Evolutionary conservation across 306 rosid species (phyloP).

Genomic region (Vigna reflexopilosa): DNA sequence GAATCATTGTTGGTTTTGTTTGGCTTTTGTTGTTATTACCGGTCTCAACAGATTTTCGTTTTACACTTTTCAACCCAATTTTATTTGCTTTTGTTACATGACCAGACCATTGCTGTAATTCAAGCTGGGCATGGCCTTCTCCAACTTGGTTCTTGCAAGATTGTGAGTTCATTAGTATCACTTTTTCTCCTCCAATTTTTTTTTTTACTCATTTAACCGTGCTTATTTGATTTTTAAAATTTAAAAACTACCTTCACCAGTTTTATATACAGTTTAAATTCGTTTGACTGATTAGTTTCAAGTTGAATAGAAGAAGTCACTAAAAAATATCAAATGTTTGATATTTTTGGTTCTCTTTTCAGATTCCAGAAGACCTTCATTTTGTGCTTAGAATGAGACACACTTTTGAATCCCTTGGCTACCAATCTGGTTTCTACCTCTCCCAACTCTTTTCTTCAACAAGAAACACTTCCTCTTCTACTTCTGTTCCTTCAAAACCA

Average conservation of each 20-base stretch:
- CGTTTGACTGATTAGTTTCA: background rate
- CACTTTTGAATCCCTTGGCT: conserved; percentile 96
- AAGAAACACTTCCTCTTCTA: conserved; percentile 71
- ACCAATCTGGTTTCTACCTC: conserved; percentile 93
- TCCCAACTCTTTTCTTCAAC: conserved; percentile 94
- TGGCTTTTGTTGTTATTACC: conserved; percentile 24
- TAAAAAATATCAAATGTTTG: conserved; percentile 22
- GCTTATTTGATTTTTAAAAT: background rate
- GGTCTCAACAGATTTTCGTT: conserved; percentile 6
- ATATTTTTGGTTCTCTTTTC: conserved; percentile 38
- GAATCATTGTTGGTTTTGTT: conserved; percentile 38
- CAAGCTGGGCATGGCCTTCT: conserved; percentile 99
- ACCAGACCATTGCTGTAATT: conserved; percentile 97
- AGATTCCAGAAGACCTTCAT: conserved; percentile 98
- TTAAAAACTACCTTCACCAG: background rate
- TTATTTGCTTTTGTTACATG: conserved; percentile 37
- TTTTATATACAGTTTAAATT: background rate
- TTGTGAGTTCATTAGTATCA: conserved; percentile 64
- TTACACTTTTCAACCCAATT: conserved; percentile 25
- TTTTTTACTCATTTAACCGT: background rate
- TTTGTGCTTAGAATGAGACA: conserved; percentile 99
- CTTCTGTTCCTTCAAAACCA: conserved; percentile 71
- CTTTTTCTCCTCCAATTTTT: background rate
- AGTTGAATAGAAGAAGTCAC: background rate
- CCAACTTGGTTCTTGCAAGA: conserved; percentile 98